Conservation (phyloP, 2,329 filamentous ascomycete species). For the Fusarium secorum region DNA sequence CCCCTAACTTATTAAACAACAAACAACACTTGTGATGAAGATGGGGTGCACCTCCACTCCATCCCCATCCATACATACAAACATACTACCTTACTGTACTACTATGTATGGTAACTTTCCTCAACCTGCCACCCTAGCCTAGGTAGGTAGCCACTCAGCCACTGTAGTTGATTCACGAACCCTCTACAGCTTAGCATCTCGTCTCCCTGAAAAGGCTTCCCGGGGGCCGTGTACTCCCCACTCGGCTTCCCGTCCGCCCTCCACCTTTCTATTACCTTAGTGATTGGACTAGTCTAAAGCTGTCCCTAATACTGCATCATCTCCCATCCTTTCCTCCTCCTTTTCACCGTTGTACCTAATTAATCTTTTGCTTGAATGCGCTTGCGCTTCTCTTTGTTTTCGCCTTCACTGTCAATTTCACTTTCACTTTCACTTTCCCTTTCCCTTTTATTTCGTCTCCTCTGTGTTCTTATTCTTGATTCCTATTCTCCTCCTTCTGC, state of each 20-base stretch:
- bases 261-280: conserved; percentile 10
- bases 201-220: conserved; percentile 20
- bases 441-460: conserved; percentile 32
- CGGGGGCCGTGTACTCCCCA: conserved; percentile 20
- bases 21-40: neutral
- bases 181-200: conserved; percentile 28
- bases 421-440: conserved; percentile 6
- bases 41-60: neutral
- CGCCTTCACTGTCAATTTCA: conserved; percentile 9
- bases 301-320: conserved; percentile 24
- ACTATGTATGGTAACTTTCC: neutral
- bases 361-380: conserved; percentile 34
- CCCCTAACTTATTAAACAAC: conserved; percentile 7
- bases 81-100: neutral
- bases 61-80: neutral
- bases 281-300: conserved; percentile 1
- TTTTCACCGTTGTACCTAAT: conserved; percentile 33
- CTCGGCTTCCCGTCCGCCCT: conserved; percentile 29
- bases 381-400: conserved; percentile 34
- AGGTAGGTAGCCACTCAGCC: neutral
- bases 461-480: conserved; percentile 24
- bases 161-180: conserved; percentile 23
- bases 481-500: conserved; percentile 9
- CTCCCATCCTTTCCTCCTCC: conserved; percentile 33
- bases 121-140: conserved; percentile 1